These are phyloP conservation scores for Saturnispora saitoi DNA, from an alignment of 805 yeast genomes.

Conservation along the genomic window DNA sequence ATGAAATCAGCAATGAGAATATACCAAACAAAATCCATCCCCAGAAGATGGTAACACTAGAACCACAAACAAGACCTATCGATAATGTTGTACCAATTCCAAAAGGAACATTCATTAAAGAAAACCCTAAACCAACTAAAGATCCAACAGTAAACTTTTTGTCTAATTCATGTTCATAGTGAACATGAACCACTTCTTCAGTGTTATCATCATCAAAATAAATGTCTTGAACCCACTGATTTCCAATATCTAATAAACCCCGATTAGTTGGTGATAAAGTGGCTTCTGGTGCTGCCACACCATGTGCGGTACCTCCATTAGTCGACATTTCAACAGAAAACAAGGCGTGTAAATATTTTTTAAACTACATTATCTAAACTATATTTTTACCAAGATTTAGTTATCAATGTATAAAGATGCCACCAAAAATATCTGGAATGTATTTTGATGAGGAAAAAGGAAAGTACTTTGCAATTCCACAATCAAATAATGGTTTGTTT, in stretches of 20 bases:
- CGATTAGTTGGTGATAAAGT: background rate
- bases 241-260: conserved; percentile 14
- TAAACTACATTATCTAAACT: background rate
- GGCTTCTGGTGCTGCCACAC: background rate
- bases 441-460: conserved; percentile 8
- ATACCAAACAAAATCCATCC: conserved; percentile 66
- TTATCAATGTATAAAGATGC: background rate
- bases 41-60: conserved; percentile 64
- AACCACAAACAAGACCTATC: conserved; percentile 67
- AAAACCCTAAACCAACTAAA: conserved; percentile 69
- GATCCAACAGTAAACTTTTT: conserved; percentile 62
- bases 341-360: background rate
- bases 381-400: background rate
- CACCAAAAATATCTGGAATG: conserved; percentile 9
- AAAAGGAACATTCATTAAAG: conserved; percentile 75
- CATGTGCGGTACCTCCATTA: background rate
- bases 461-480: conserved; percentile 12
- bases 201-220: conserved; percentile 37
- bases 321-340: conserved; percentile 2
- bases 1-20: conserved; percentile 54
- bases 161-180: conserved; percentile 63
- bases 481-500: background rate
- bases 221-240: conserved; percentile 26
- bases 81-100: conserved; percentile 69
- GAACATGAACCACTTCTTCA: conserved; percentile 62